Evolutionary conservation across 2,329 filamentous ascomycete species (phyloP).

Genomic region (Sclerotinia borealis): DNA sequence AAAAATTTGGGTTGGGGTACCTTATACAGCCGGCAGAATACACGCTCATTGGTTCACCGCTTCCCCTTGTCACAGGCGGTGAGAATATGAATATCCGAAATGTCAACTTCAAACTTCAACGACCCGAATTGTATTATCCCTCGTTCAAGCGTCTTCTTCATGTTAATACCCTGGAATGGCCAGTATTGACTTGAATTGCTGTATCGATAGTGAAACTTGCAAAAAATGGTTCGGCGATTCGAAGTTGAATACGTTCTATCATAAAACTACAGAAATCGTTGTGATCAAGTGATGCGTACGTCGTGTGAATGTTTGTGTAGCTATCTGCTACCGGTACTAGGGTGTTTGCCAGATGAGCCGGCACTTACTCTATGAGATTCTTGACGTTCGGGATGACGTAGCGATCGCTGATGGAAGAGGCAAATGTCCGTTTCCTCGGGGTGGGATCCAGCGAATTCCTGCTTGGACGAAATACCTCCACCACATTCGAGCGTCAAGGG

Average conservation of each 20-base stretch:
- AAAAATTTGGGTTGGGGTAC: slow-evolving; percentile 2
- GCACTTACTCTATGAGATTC: background rate
- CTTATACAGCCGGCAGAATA: background rate
- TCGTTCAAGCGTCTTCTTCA: background rate
- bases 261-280: background rate
- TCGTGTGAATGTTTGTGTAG: background rate
- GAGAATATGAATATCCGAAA: background rate
- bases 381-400: background rate
- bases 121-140: background rate
- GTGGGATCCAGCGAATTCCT: background rate
- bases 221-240: no score
- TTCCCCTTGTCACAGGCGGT: background rate
- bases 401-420: background rate
- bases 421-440: background rate
- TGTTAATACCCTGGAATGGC: background rate
- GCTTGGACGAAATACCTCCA: background rate
- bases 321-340: background rate
- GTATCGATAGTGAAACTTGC: background rate
- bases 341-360: background rate
- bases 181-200: background rate
- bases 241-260: background rate
- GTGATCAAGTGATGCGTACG: background rate
- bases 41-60: background rate
- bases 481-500: background rate
- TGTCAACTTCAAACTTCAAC: background rate